Evolutionary conservation across 176 grass and related monocot species (phyloP), one percentile per base, ranked within the genome.

Genomic region (Dendrocalamus sinicus): DNA sequence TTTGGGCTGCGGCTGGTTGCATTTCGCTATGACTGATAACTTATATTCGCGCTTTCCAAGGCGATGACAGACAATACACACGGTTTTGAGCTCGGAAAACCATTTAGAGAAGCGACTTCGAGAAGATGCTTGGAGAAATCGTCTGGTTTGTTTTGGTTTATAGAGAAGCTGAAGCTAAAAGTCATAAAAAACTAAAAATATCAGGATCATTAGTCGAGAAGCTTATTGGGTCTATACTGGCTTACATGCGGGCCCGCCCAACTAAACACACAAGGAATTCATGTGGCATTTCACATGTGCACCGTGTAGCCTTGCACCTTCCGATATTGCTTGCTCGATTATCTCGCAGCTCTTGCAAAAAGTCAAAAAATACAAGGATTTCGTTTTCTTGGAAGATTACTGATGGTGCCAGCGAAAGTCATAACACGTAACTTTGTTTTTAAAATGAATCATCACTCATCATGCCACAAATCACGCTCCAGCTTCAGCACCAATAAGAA

Each of bases 261-360:
- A 13, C 44, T 12, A n/a, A 26, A 26, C 16, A 26, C 61, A 53
- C 37, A 52, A 35, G 12, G 35, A 48, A 62, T 59, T 60, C 22
- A 11, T 19, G 76, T 61, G 76, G 1, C 69, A 4, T 61, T 61
- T 55, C 69, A 44, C 82, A 89, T 51, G 69, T 37, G 62, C 63
- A 1, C 50, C 51, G 60, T 57, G 60, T 14, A 19, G 60, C 3
- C 53, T 12, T 67, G 9, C 26, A 59, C 50, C 20, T 30, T 75
- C 54, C 22, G 4, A 5, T 17, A 4, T 45, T 8, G 57, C 16
- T 45, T 65, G 52, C 54, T 23, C 40, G 61, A 75, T 66, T 54
- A 8, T 12, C 12, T 17, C 22, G 52, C 39, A 12, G 20, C 50
- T 7, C n/a, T 55, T 6, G 0, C 23, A 11, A 8, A 24, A 24